Base-by-base conservation (phyloP, 2,329 filamentous ascomycete species). In the Sporothrix euskadiensis region DNA sequence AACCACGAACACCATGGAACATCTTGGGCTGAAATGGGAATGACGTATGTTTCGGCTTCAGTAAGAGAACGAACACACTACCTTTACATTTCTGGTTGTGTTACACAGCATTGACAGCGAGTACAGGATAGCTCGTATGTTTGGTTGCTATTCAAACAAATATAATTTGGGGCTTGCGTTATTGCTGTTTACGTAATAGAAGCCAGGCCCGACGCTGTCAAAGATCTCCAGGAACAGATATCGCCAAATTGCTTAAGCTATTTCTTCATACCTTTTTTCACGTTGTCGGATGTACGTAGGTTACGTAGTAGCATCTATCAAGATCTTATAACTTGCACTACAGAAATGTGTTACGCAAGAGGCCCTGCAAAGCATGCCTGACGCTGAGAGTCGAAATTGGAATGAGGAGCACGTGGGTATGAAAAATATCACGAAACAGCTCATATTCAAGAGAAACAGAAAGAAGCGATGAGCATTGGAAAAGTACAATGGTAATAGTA, bases 31-130 rank as follows among this genome's bases (percentile, higher is more conserved):
- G 65, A 52, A 68, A 44, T 30, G n/a, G 61, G 39, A 66, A 66
- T 66, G 61, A 66, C 61, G 61, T 66, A 66, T 66, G 61, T 47
- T 47, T 63, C 35, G 32, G 57, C 61, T 66, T 66, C 61, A 66
- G 57, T 63, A 39, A 63, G 57, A 63, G 10, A 7, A 5, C 12
- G 35, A 35, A 4, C 35, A 35, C 35, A 35, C n/a, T n/a, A 4
- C 4, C 35, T 8, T 35, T 8, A 35, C 35, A 35, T 35, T 35
- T 9, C n/a, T 56, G 22, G 22, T 39, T 63, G 6, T 39, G 19
- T 63, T 63, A 22, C 57, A 63, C 57, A 39, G 57, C 16, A 4
- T 63, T 8, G 14, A 9, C 65, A 52, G 32, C 16, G 63, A 12
- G 7, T n/a, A 47, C 14, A 35, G 19, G 35, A 47, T 12, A 44